Base-by-base conservation (phyloP, 768 basidiomycete species). In the Macrolepiota dolichaula region DNA sequence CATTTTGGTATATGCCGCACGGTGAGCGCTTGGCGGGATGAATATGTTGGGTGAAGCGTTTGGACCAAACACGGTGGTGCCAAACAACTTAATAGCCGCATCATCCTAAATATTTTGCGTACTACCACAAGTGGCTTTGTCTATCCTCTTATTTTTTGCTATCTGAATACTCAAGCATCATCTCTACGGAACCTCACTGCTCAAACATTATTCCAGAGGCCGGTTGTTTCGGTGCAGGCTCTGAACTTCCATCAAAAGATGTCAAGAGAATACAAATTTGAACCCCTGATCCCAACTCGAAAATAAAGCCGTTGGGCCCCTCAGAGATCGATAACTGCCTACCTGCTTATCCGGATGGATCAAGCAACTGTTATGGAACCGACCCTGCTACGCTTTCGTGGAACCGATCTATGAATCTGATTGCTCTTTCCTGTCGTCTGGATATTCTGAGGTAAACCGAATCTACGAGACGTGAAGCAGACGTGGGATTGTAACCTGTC, bases 1-100 rank as follows among this genome's bases (percentile, higher is more conserved):
- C 72, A 69, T 71, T 46, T 6, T 7, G 42, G 19, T 44, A 19
- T 19, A 4, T n/a, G 17, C 19, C n/a, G 1, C n/a, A 19, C n/a
- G 17, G 17, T 44, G 17, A 6, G 40, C 40, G 13, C 4, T 19
- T 2, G 40, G 15, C 40, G 13, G 40, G 17, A 42, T 1, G 40
- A 17, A n/a, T n/a, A n/a, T 15, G 40, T 32, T 32, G 40, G 15
- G 12, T 13, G 1, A 42, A 6, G n/a, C 40, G 0, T 42, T 42
- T 7, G 40, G 40, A 17, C 15, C 17, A 42, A 42, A 42, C 40
- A 42, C 13, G 3, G 17, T 42, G n/a, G 40, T 42, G 40, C 40
- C 40, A 42, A 42, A 42, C n/a, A 42, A 32, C 29, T 32, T 7
- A 32, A 7, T 7, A 7, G 29, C 29, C 29, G 3, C 29, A n/a